A percentile compares a stretch with the other conserved stretches of the same genome.
Evolutionary conservation across 2,329 filamentous ascomycete species (phyloP).

Genomic region (Teratosphaeria destructans): DNA sequence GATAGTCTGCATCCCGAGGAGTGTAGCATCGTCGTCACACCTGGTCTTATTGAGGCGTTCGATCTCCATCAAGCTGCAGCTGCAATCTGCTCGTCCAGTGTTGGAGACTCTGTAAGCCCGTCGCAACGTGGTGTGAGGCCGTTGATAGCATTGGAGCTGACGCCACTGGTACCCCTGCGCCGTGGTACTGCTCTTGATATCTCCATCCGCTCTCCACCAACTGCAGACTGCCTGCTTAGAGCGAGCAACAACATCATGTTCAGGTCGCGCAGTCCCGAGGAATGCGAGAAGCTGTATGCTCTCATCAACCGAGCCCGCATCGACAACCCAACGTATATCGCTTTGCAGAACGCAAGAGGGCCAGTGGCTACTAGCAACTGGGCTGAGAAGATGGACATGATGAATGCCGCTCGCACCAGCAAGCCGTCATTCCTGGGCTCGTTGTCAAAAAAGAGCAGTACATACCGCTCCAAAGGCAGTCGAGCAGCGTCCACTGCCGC

Average conservation of each 20-base stretch:
- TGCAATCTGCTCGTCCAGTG: conserved; percentile 27
- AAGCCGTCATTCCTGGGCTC: conserved; percentile 31
- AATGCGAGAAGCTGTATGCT: conserved; percentile 73
- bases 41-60: conserved; percentile 55
- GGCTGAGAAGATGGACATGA: conserved; percentile 43
- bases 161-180: conserved; percentile 78
- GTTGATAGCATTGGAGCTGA: conserved; percentile 68
- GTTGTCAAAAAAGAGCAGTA: conserved; percentile 44
- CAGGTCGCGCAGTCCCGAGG: conserved; percentile 63
- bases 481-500: conserved; percentile 47
- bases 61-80: conserved; percentile 42
- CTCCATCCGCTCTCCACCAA: conserved; percentile 80
- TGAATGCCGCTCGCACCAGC: conserved; percentile 35
- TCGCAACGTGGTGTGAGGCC: conserved; percentile 34
- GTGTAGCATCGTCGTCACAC: conserved; percentile 52
- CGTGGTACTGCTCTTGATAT: conserved; percentile 89
- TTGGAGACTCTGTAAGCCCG: conserved; percentile 31
- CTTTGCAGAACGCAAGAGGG: conserved; percentile 63
- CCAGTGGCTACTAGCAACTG: conserved; percentile 36
- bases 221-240: conserved; percentile 58
- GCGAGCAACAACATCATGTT: conserved; percentile 77
- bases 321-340: conserved; percentile 83
- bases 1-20: conserved; percentile 51
- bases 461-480: conserved; percentile 45
- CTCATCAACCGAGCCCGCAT: conserved; percentile 82